Percentiles rank a stretch among this genome's conserved stretches.
phyloP scores from a whole-genome alignment of 2,329 filamentous ascomycete species.

The Graphiopsis chlorocephala region DNA sequence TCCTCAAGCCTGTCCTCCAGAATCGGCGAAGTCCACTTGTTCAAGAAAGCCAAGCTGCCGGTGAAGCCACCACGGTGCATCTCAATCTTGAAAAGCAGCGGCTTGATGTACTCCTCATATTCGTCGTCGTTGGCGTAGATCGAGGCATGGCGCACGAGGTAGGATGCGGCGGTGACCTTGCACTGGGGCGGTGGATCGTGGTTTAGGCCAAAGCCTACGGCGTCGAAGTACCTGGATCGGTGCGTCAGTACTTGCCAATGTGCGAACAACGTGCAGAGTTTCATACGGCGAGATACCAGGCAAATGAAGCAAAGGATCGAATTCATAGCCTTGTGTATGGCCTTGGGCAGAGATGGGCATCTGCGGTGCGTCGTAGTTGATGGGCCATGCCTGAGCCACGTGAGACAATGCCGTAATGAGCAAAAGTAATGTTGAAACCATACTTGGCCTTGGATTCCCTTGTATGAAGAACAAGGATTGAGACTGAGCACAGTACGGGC shows the following conservation, averaged over 20 bases:
- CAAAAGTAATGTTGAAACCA: not conserved
- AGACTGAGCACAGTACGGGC: not conserved
- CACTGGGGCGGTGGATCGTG: conserved; percentile 52
- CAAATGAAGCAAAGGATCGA: conserved; percentile 55
- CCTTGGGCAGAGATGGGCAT: conserved; percentile 10
- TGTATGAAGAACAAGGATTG: not conserved
- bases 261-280: not conserved
- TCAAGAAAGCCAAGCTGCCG: conserved; percentile 17
- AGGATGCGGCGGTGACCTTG: conserved; percentile 51
- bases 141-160: conserved; percentile 58
- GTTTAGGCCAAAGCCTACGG: conserved; percentile 27
- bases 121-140: conserved; percentile 62
- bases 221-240: conserved; percentile 49
- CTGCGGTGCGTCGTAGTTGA: not conserved
- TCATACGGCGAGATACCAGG: conserved; percentile 51
- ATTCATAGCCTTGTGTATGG: conserved; percentile 31
- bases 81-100: conserved; percentile 44
- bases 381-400: conserved; percentile 11
- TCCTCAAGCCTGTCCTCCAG: conserved; percentile 19
- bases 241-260: not conserved
- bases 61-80: conserved; percentile 18
- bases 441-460: not conserved
- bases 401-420: conserved; percentile 4
- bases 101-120: conserved; percentile 56
- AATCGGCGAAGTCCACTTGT: conserved; percentile 19